A percentile compares a stretch with the other conserved stretches of the same genome.
Conservation (phyloP, 1,139 yeast species). For the Suhomyces guaymorum region DNA sequence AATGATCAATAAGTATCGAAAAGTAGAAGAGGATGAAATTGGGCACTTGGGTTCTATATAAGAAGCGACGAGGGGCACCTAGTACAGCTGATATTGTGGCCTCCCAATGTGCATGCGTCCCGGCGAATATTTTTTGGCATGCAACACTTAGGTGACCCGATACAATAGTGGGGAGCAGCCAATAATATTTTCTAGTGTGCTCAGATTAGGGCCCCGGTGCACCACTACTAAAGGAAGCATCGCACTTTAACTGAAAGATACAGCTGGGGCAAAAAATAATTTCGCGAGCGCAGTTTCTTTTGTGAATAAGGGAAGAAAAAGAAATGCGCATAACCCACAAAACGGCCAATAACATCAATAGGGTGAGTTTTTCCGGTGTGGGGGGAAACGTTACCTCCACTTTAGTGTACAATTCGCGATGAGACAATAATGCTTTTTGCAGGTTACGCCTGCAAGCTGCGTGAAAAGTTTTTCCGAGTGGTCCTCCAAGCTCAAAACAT, state of each 20-base stretch:
- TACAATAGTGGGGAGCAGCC: slow-evolving; percentile 2
- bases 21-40: slow-evolving; percentile 1
- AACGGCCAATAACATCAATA: not conserved
- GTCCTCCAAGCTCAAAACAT: no score
- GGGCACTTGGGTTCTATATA: not conserved
- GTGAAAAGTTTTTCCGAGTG: slow-evolving; percentile 10
- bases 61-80: not conserved
- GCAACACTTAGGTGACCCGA: slow-evolving; percentile 1
- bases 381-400: slow-evolving; percentile 4
- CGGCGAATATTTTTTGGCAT: slow-evolving; percentile 7
- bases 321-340: slow-evolving; percentile 7
- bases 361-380: slow-evolving; percentile 11
- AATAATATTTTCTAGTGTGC: not conserved
- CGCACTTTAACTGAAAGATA: slow-evolving; percentile 4
- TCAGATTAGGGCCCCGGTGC: slow-evolving; percentile 1
- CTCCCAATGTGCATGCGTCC: slow-evolving; percentile 2
- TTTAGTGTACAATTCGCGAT: not conserved
- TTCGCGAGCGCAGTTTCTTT: slow-evolving; percentile 1
- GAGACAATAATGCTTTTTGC: not conserved
- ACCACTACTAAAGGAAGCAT: not conserved
- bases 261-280: slow-evolving; percentile 4
- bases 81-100: slow-evolving; percentile 1
- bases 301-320: slow-evolving; percentile 3
- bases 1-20: no score
- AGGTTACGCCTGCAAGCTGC: slow-evolving; percentile 1